Evolutionary conservation across 345 rosid genomes (phyloP), one percentile per base, ranked within the genome.

Genomic region (Ceriops tagal): DNA sequence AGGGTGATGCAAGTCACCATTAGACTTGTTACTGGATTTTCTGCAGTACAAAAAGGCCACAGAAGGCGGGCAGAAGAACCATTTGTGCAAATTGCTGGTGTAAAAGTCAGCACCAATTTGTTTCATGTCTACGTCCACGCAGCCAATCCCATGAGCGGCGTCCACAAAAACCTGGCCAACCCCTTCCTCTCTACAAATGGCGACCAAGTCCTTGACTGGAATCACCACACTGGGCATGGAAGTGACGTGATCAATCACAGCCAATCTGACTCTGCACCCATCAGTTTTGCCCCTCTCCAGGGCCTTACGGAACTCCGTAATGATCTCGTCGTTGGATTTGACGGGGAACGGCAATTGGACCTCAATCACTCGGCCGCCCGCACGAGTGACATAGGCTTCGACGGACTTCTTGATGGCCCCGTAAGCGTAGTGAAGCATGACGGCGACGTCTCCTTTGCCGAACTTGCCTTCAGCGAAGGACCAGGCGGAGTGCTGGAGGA

Each of bases 41-140:
- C 77, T 87, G 60, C 91, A 89, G 62, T 96, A 88, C 91, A 92
- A 75, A 80, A 96, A 96, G 0, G 99, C 98, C 1, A 85, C 96
- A 0, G 98, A 75, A 35, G 99, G 98, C 0, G 99, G 99, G 26
- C 97, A 86, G 73, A 96, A 96, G 64, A 92, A 89, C 99, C 99
- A 96, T 67, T 96, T 96, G 58, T 92, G 88, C 73, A 96, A 83
- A 73, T 96, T 96, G 62, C 97, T 90, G 0, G 93, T 77, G 64
- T 96, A 96, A 66, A 92, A 96, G 62, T 96, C 99, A 61, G 98
- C 99, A 53, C 92, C 99, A 58, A 96, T 92, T 49, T 89, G 89
- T 64, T 87, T 82, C 89, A 96, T 73, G 66, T 96, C 93, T 59
- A 96, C 89, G 59, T 95, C 95, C 31, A 89, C 93, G 30, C 97